Conservation (phyloP, 1,284 basidiomycete genomes). For the Cystobasidium pallidum region DNA sequence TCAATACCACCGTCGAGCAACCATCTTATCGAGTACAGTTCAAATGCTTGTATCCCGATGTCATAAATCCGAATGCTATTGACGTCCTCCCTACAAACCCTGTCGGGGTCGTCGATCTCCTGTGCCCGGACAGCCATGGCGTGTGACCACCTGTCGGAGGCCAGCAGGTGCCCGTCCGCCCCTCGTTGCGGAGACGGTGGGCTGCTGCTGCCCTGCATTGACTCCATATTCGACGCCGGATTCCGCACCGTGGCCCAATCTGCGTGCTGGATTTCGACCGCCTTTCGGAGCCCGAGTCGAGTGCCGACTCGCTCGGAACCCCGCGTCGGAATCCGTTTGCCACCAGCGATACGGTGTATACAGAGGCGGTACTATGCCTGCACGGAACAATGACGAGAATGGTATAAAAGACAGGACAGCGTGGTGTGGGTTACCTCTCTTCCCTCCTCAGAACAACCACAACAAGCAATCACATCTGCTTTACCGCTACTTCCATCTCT, state of each 20-base stretch:
- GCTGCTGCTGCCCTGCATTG: no score
- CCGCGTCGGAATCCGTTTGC: conserved; percentile 14
- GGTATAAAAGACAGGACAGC: conserved; percentile 16
- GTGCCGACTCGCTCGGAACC: neutral
- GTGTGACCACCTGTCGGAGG: neutral
- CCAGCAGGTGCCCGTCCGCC: neutral
- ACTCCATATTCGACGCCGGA: neutral
- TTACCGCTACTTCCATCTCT: neutral
- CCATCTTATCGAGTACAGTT: no score
- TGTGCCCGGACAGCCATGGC: neutral
- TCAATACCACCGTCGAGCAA: no score
- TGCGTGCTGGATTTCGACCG: neutral
- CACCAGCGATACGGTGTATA: neutral
- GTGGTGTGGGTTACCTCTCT: no score
- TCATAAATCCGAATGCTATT: no score
- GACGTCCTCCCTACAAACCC: neutral
- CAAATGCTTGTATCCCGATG: no score
- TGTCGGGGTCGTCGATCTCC: neutral
- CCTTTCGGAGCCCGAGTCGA: neutral
- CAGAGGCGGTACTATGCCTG: neutral
- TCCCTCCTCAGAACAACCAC: conserved; percentile 3
- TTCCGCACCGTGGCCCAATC: neutral
- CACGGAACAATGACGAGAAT: neutral
- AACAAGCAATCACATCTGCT: neutral
- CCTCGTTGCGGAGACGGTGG: no score